A percentile compares a stretch with the other conserved stretches of the same genome.
Evolutionary conservation across 192 early-diverging fungal genomes (phyloP).

Genomic region (Mortierella antarctica): DNA sequence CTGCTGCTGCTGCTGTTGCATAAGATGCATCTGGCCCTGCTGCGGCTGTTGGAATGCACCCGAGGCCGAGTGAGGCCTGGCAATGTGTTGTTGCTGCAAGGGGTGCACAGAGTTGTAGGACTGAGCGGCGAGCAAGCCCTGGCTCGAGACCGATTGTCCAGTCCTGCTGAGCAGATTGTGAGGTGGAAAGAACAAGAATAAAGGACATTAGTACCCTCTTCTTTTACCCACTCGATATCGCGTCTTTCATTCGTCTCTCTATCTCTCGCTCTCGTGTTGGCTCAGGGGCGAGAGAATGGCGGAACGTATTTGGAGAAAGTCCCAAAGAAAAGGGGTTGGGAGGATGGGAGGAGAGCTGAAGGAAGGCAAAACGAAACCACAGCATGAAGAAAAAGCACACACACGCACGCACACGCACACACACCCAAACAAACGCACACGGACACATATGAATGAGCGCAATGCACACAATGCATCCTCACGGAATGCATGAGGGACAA

Average conservation of each 20-base stretch:
- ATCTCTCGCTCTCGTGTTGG: too few relatives aligned
- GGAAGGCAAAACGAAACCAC: too few relatives aligned
- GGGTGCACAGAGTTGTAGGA: constrained; percentile 32
- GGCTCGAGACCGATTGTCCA: constrained; percentile 15
- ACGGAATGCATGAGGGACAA: neutral
- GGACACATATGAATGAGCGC: neutral
- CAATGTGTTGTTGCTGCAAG: constrained; percentile 39
- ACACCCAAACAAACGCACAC: neutral
- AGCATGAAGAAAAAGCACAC: too few relatives aligned
- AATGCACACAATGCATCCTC: neutral
- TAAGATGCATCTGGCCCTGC: constrained; percentile 22
- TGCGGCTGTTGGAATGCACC: neutral
- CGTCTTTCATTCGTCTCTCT: neutral
- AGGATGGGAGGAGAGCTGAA: too few relatives aligned
- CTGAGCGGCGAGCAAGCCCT: constrained; percentile 18
- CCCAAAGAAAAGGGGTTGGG: too few relatives aligned
- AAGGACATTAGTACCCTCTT: neutral
- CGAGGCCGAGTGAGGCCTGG: neutral
- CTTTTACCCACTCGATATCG: neutral
- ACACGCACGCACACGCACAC: neutral
- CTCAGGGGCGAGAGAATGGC: too few relatives aligned
- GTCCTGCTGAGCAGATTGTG: constrained; percentile 1
- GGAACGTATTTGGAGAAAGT: too few relatives aligned
- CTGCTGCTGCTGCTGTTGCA: constrained; percentile 37
- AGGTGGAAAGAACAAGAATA: neutral